Conservation (phyloP, 768 basidiomycete genomes). For the Lactarius evosmus region DNA sequence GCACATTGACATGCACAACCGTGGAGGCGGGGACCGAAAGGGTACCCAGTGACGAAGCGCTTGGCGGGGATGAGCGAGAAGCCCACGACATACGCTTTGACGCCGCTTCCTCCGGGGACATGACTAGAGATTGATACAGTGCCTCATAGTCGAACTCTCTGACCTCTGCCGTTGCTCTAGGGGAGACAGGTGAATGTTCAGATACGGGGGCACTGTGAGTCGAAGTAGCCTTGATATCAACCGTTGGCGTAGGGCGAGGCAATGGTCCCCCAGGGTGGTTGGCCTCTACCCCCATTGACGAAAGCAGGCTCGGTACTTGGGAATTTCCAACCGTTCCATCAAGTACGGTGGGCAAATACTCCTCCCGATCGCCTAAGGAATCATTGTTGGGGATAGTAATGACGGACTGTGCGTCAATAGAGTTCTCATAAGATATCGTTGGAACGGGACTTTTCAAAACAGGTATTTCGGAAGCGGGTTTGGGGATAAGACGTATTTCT, state of each 20-base stretch:
- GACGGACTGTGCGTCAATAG: not conserved
- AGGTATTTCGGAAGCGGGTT: conserved; percentile 3
- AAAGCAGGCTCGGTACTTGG: not conserved
- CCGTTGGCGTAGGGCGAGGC: not conserved
- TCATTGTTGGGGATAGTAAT: not conserved
- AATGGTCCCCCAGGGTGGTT: not conserved
- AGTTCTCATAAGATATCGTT: not conserved
- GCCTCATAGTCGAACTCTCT: conserved; percentile 19
- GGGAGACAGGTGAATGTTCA: conserved; percentile 7
- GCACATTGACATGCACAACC: conserved; percentile 8
- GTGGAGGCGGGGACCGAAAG: not conserved
- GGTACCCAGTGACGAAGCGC: conserved; percentile 4
- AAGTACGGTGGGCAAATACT: not conserved
- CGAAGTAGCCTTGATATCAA: not conserved
- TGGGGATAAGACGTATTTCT: conserved; percentile 6
- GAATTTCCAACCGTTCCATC: conserved; percentile 3
- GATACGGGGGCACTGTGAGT: not conserved
- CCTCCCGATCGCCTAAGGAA: not conserved
- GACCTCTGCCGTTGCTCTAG: not conserved
- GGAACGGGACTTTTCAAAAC: not conserved
- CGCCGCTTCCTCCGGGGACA: conserved; percentile 22
- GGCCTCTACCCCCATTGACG: not conserved
- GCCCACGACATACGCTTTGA: conserved; percentile 26
- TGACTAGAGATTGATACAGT: conserved; percentile 19
- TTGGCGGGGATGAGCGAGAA: not conserved